Base-by-base conservation (phyloP, 345 rosid genomes). In the Psidium friedrichsthalianum region DNA sequence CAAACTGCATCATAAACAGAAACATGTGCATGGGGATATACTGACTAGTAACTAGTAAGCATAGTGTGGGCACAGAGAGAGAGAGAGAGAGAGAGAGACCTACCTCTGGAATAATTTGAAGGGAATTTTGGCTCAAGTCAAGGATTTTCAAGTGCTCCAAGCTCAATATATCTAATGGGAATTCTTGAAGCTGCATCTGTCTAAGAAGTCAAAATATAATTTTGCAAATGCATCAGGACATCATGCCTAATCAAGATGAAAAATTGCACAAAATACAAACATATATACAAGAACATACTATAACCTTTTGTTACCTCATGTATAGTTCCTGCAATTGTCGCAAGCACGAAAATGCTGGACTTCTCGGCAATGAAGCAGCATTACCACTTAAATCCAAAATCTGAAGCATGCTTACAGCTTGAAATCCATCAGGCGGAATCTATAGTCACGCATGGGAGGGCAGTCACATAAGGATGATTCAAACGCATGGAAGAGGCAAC, bases 301-400 rank as follows among this genome's bases (percentile, higher is more conserved):
- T 51, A 8, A 82, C 55, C 32, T 56, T 55, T 42, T n/a, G 86
- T 86, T 83, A 97, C 99, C 99, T 95, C 82, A 97, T 90, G 87
- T 94, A 93, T 89, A 97, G 95, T 95, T 95, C 98, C 88, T 92
- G 93, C 88, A 97, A 91, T 78, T 89, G 94, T 84, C 89, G 88
- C 91, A 97, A 86, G 90, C 89, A 83, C 18, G 94, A 93, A 91
- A 97, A 97, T 83, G 90, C 87, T 22, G 96, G 96, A 91, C 87
- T 87, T 54, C 86, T 90, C 10, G 89, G 87, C 82, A 94, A 87
- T 20, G 95, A 91, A 91, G 90, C 90, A 61, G 90, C 91, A 89
- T 92, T 95, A 53, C 96, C 92, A 86, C 98, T 97, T 83, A 97
- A 90, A 88, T 97, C 98, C 88, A 95, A 90, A 86, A 95, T 90